Conservation (phyloP, 116 monocot genomes). For the Iris pallida region DNA sequence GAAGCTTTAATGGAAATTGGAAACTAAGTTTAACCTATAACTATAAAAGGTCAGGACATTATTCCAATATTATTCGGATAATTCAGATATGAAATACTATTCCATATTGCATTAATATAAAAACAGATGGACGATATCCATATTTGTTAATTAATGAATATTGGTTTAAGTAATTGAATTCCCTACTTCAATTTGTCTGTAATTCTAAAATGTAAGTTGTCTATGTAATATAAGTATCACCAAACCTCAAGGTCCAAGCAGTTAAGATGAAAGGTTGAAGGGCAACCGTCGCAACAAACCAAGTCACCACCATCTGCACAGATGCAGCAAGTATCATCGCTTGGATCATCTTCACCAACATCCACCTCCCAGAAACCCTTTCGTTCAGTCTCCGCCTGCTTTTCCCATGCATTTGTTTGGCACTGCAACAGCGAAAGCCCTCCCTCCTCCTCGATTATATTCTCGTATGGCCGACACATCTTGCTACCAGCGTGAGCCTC, state of each 20-base stretch:
- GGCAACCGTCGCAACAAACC: slow-evolving; percentile 92
- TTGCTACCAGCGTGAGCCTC: slow-evolving; percentile 87
- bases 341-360: slow-evolving; percentile 57
- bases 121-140: no score
- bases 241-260: slow-evolving; percentile 86
- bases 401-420: slow-evolving; percentile 59
- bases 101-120: no score
- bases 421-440: slow-evolving; percentile 54
- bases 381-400: slow-evolving; percentile 36
- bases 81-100: no score
- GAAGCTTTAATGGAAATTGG: no score
- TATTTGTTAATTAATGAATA: no score
- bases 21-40: no score
- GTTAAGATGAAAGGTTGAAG: slow-evolving; percentile 82
- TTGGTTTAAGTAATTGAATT: no score
- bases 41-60: no score
- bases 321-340: slow-evolving; percentile 96
- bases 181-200: no score
- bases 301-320: slow-evolving; percentile 99
- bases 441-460: slow-evolving; percentile 44
- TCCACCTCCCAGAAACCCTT: slow-evolving; percentile 35
- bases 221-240: no score
- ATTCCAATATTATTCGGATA: no score
- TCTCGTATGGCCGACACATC: slow-evolving; percentile 46
- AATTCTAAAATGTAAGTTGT: no score